Percentiles rank a stretch among this genome's conserved stretches.
phyloP scores from a whole-genome alignment of 805 yeast genomes.

The Monosporozyma unispora region DNA sequence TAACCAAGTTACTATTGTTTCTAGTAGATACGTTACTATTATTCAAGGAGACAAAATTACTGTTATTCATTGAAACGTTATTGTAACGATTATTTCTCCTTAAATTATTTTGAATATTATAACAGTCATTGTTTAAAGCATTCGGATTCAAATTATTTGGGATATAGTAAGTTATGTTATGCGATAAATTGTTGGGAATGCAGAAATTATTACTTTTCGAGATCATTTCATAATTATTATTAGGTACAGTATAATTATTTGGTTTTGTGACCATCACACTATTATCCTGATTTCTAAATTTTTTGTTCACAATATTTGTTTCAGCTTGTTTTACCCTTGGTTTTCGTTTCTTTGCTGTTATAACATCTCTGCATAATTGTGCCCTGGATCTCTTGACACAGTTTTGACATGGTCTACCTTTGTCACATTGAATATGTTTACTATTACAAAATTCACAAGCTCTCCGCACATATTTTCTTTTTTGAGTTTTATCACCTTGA shows the following conservation, averaged over 20 bases:
- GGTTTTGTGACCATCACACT: neutral
- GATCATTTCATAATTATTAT: no score
- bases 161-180: no score
- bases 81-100: no score
- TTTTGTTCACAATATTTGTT: neutral
- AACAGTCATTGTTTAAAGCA: no score
- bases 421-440: slow-evolving; percentile 66
- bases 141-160: no score
- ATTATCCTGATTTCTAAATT: neutral
- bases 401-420: slow-evolving; percentile 58
- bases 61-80: no score
- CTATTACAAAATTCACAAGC: slow-evolving; percentile 69
- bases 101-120: no score
- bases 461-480: slow-evolving; percentile 52
- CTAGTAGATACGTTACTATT: neutral
- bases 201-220: no score
- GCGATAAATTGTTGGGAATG: no score
- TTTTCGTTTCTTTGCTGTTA: slow-evolving; percentile 2
- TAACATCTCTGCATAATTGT: slow-evolving; percentile 44
- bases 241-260: no score
- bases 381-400: slow-evolving; percentile 55
- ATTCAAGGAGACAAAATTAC: neutral
- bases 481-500: slow-evolving; percentile 21
- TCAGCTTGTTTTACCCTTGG: neutral
- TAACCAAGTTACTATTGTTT: neutral